phyloP scores from a whole-genome alignment of 208 protist genomes.

The Leishmania gerbilli region DNA sequence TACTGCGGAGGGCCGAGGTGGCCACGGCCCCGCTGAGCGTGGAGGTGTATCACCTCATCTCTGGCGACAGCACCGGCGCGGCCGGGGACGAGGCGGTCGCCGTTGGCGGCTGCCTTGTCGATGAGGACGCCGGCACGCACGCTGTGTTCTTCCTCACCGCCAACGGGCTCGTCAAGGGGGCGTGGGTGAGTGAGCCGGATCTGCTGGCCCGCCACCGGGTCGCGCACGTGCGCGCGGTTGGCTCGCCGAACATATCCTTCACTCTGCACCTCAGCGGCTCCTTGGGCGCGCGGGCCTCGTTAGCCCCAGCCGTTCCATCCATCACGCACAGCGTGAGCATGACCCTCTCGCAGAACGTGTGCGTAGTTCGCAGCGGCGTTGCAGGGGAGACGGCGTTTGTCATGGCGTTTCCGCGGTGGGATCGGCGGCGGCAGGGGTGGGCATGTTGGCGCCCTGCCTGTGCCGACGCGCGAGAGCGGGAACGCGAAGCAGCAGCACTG shows the following conservation, averaged over 20 bases:
- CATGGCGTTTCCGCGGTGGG: constrained; percentile 68
- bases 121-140: constrained; percentile 73
- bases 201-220: constrained; percentile 63
- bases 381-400: constrained; percentile 43
- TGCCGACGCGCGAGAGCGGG: not conserved
- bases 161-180: constrained; percentile 50
- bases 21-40: constrained; percentile 4
- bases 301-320: constrained; percentile 35
- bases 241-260: constrained; percentile 22
- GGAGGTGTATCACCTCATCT: constrained; percentile 27
- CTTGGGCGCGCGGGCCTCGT: constrained; percentile 12
- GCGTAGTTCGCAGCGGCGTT: constrained; percentile 52
- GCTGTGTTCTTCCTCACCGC: constrained; percentile 56
- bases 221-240: constrained; percentile 1
- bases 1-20: constrained; percentile 14
- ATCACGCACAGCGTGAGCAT: constrained; percentile 46
- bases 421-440: constrained; percentile 50
- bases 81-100: constrained; percentile 45
- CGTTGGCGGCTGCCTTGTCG: constrained; percentile 45
- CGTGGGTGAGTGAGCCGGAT: constrained; percentile 64
- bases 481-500: constrained; percentile 27
- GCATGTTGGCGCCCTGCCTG: constrained; percentile 36
- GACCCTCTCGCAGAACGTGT: constrained; percentile 49
- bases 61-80: not conserved
- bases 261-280: constrained; percentile 31